Evolutionary conservation across 129 eudicot species (phyloP).

Genomic region (Arctium minus): DNA sequence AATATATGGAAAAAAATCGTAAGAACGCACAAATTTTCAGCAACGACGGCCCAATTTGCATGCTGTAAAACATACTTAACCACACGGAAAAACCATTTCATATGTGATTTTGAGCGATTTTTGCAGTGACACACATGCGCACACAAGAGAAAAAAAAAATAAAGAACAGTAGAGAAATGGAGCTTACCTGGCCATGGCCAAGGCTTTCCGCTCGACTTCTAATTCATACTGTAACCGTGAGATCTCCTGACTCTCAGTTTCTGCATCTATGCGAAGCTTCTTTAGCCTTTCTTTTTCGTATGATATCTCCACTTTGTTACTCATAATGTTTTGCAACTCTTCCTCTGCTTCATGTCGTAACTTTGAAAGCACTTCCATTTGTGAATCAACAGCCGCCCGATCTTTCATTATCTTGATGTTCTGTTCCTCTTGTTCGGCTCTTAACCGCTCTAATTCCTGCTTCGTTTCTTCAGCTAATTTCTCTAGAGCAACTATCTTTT

Average conservation of each 20-base stretch:
- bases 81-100: background rate
- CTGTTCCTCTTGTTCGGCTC: slow-evolving; percentile 66
- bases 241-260: slow-evolving; percentile 79
- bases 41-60: too few species aligned
- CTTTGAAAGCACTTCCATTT: slow-evolving; percentile 87
- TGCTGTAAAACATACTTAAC: too few species aligned
- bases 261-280: slow-evolving; percentile 75
- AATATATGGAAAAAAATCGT: background rate
- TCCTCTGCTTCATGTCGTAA: slow-evolving; percentile 79
- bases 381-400: slow-evolving; percentile 83
- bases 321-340: slow-evolving; percentile 70
- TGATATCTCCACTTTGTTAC: slow-evolving; percentile 73
- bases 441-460: slow-evolving; percentile 63
- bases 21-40: too few species aligned
- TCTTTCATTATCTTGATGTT: slow-evolving; percentile 68
- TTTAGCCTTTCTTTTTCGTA: slow-evolving; percentile 82
- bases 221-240: slow-evolving; percentile 79
- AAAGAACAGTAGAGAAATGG: background rate
- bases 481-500: slow-evolving; percentile 65
- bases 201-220: slow-evolving; percentile 95
- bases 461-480: slow-evolving; percentile 81
- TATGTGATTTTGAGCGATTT: too few species aligned
- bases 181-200: slow-evolving; percentile 90
- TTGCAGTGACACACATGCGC: background rate
- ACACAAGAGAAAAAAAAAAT: background rate